Evolutionary conservation across 139 green algal species (phyloP).

Genomic region (Bryopsis sp.): DNA sequence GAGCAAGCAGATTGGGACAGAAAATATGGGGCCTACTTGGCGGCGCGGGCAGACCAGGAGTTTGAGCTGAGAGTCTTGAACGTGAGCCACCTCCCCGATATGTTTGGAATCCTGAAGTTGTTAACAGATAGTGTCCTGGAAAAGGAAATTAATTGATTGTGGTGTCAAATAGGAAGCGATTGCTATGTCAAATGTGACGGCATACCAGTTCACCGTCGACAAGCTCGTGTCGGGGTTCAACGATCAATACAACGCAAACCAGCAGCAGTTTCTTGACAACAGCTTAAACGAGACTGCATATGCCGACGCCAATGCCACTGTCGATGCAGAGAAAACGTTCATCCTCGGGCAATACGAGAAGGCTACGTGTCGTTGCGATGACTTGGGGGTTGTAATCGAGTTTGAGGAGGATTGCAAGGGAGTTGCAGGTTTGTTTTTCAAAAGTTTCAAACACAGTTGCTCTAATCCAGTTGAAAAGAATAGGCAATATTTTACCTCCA

Average conservation of each 20-base stretch:
- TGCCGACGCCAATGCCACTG: neutral
- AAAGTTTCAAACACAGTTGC: no score
- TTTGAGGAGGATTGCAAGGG: neutral
- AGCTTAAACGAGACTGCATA: neutral
- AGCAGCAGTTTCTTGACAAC: neutral
- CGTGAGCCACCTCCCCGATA: neutral
- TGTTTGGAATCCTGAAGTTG: neutral
- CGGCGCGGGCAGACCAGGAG: constrained; percentile 38
- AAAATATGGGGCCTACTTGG: constrained; percentile 18
- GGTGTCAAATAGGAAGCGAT: constrained; percentile 5
- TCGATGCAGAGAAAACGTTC: neutral
- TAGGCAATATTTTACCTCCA: neutral
- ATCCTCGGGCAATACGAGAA: neutral
- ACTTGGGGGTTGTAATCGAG: neutral
- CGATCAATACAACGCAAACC: neutral
- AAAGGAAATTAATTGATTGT: neutral
- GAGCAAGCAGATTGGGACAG: constrained; percentile 14
- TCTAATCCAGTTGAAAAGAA: no score
- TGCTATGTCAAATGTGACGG: constrained; percentile 20
- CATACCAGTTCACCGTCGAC: constrained; percentile 9
- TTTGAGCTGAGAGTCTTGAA: constrained; percentile 38
- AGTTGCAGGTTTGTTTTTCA: no score
- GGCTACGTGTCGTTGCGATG: constrained; percentile 4
- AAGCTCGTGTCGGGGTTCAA: neutral
- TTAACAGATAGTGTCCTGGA: neutral